Conservation (phyloP, 768 basidiomycete species). For the Hygrocybe punicea region DNA sequence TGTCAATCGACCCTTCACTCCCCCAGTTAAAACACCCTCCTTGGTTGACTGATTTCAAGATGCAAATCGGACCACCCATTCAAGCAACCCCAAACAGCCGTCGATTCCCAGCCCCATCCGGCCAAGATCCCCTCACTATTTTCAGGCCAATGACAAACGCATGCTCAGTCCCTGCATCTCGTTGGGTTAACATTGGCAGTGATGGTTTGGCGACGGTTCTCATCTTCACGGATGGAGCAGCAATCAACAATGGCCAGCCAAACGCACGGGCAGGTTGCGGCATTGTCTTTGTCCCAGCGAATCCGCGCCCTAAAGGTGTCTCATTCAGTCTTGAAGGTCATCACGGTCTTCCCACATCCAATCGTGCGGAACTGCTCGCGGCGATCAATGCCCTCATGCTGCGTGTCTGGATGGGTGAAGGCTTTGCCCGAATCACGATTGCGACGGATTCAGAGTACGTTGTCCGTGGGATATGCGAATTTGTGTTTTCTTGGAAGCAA, state of each 20-base stretch:
- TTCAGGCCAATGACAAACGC: not conserved
- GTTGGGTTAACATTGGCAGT: not conserved
- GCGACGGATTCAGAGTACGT: constrained; percentile 33
- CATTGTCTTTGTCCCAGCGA: not conserved
- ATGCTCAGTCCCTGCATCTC: not conserved
- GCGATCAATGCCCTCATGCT: constrained; percentile 22
- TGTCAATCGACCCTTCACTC: not conserved
- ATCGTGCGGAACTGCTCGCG: constrained; percentile 38
- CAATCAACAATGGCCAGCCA: constrained; percentile 5
- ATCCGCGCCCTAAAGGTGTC: not conserved
- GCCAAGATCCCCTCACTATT: not conserved
- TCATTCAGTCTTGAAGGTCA: constrained; percentile 5
- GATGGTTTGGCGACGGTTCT: not conserved
- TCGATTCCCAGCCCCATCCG: not conserved
- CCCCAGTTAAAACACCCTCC: not conserved
- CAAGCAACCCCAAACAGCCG: not conserved
- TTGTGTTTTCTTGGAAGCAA: constrained; percentile 22
- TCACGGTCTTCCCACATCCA: constrained; percentile 19
- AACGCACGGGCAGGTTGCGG: constrained; percentile 5
- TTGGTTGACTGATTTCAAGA: not conserved
- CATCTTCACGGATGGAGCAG: constrained; percentile 11
- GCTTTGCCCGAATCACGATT: constrained; percentile 30
- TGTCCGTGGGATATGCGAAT: constrained; percentile 22
- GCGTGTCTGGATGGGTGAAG: constrained; percentile 26
- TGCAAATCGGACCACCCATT: not conserved